phyloP scores from a whole-genome alignment of 305 asterid species.

The Stenogyne calaminthoides region DNA sequence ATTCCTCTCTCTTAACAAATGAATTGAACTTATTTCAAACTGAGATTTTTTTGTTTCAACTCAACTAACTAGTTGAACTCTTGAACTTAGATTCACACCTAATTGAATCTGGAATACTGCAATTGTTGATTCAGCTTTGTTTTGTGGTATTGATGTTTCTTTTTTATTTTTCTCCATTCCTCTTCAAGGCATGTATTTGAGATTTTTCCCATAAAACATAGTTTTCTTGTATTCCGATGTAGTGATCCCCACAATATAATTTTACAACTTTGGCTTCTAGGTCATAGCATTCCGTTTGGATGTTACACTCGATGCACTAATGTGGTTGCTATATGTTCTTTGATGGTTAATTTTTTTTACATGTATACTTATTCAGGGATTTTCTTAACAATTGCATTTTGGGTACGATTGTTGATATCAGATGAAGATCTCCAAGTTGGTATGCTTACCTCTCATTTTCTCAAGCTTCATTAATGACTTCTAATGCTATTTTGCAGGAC shows the following conservation, averaged over 20 bases:
- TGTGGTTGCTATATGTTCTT: neutral
- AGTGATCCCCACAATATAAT: neutral
- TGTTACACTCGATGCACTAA: neutral
- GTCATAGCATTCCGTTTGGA: neutral
- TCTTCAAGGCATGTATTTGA: neutral
- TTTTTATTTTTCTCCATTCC: constrained; percentile 1
- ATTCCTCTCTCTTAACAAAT: neutral
- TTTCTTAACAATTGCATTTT: constrained; percentile 7
- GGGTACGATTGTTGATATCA: neutral
- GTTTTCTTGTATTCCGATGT: neutral
- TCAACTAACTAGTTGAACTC: neutral
- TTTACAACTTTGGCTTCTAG: neutral
- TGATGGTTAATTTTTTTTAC: constrained; percentile 8
- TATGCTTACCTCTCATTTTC: constrained; percentile 13
- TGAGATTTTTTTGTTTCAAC: neutral
- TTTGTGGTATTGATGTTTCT: constrained; percentile 10
- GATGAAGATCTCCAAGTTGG: constrained; percentile 20
- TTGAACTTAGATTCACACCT: constrained; percentile 10
- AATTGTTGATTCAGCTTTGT: neutral
- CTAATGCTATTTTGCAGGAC: constrained; percentile 62
- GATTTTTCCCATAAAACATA: neutral
- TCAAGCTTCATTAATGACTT: constrained; percentile 23
- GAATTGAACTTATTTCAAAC: constrained; percentile 13
- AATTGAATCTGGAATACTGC: constrained; percentile 9
- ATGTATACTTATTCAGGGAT: neutral